phyloP scores from a whole-genome alignment of 1,139 yeast species.

The Trichomonascaceae sp. region DNA sequence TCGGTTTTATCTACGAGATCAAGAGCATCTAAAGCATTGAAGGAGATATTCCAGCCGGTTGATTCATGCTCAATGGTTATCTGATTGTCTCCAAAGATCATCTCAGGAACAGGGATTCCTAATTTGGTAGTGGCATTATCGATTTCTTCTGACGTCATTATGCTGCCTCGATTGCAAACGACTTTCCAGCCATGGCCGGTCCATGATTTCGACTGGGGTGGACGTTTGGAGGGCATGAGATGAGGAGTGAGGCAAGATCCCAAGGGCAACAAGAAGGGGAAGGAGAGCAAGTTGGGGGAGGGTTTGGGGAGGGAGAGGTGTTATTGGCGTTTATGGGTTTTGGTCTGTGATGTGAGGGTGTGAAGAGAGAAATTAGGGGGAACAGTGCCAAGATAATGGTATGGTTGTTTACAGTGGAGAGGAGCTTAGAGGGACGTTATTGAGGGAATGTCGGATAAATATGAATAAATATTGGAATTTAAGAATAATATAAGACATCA shows the following conservation, averaged over 20 bases:
- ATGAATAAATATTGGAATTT: too few species aligned
- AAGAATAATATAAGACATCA: too few species aligned
- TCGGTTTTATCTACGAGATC: slow-evolving; percentile 53
- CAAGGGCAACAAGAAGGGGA: background rate
- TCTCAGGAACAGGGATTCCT: slow-evolving; percentile 86
- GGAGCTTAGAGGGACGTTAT: too few species aligned
- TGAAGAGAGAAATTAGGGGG: too few species aligned
- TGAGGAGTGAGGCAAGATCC: background rate
- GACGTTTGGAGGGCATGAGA: background rate
- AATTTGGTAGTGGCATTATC: slow-evolving; percentile 59
- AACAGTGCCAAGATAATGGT: too few species aligned
- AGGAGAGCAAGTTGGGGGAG: background rate
- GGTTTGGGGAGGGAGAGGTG: background rate
- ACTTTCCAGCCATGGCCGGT: slow-evolving; percentile 64
- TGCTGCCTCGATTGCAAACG: slow-evolving; percentile 67
- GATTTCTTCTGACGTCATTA: slow-evolving; percentile 65
- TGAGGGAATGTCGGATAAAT: too few species aligned
- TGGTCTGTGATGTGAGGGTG: too few species aligned
- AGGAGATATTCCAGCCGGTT: slow-evolving; percentile 46
- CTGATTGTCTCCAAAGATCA: slow-evolving; percentile 89
- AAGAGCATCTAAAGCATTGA: slow-evolving; percentile 77
- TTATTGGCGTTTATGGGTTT: background rate
- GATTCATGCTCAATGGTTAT: slow-evolving; percentile 43
- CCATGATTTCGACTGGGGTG: slow-evolving; percentile 3
- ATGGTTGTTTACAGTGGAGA: too few species aligned